Base-by-base conservation (phyloP, 148 eudicot species). In the Pouteria glomerata region DNA sequence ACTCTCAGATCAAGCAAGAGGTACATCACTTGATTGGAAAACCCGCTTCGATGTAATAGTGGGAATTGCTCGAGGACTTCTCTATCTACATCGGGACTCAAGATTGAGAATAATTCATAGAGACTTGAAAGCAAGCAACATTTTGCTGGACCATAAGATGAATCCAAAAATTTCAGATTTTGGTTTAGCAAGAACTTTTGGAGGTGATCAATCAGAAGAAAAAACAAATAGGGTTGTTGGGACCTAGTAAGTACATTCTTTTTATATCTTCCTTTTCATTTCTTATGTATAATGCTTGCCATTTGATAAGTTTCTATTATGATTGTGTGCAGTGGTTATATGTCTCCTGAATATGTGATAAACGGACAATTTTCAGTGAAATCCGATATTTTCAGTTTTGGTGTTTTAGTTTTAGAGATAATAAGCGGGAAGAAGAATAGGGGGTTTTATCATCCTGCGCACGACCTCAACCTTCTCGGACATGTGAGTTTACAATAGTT, bases 321-420 rank as follows among this genome's bases (percentile, higher is more conserved):
- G n/a, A 8, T 29, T 30, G 48, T 34, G 15, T 73, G 66, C 69
- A 85, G 81, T 71, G 85, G 89, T 0, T 85, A 81, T 47, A 85
- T 85, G 89, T 77, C 89, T 63, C 89, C 80, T 0, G 89, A 85
- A 56, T 85, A 85, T n/a, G 86, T 79, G 3, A 68, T 78, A 69
- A 74, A 79, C 55, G 89, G 85, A 1, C 56, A 63, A 23, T 83
- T 83, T 56, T 85, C 86, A 1, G 41, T 74, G 23, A 85, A 83
- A 67, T 85, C 89, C 8, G 85, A 83, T 39, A 86, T 85, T 2
- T 85, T 75, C 45, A 85, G 86, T 71, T 83, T 85, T 0, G 89
- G 89, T 14, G 81, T 85, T 21, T 33, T 85, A 47, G 81, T 85
- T 30, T 56, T 85, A 57, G 83, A 85, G 76, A 83, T 83, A 31